Conservation (phyloP, 139 green algal genomes). For the Pleodorina starrii region DNA sequence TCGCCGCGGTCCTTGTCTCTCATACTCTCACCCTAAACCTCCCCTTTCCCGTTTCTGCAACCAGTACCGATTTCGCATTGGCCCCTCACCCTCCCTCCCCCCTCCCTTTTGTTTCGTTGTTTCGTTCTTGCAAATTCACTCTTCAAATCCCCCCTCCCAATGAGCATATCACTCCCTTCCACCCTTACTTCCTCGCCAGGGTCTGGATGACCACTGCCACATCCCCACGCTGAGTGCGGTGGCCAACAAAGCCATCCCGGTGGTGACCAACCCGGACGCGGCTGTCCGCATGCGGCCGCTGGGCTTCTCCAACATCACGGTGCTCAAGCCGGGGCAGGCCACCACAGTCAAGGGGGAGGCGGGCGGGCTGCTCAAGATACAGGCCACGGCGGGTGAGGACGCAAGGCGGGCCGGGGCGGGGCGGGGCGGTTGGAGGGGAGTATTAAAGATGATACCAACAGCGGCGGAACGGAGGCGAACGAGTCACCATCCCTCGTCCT, state of each 20-base stretch:
- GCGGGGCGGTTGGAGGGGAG: no score
- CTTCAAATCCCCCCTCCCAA: not conserved
- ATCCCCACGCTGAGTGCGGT: conserved; percentile 79
- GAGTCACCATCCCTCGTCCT: no score
- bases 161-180: not conserved
- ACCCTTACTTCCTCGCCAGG: not conserved
- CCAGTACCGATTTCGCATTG: not conserved
- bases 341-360: conserved; percentile 61
- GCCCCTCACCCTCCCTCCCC: not conserved
- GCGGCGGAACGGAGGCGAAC: no score
- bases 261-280: conserved; percentile 79
- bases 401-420: not conserved
- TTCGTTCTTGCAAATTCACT: not conserved
- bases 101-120: not conserved
- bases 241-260: conserved; percentile 67
- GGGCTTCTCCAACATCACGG: conserved; percentile 77
- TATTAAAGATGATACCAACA: no score
- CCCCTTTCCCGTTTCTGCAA: not conserved
- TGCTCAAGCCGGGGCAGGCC: conserved; percentile 67
- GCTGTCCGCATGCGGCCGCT: conserved; percentile 69
- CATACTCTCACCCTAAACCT: not conserved
- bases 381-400: conserved; percentile 66
- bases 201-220: conserved; percentile 86
- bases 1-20: not conserved
- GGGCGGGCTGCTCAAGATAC: conserved; percentile 71